A percentile compares a stretch with the other conserved stretches of the same genome.
These are phyloP conservation scores for Cryptococcus sp. DNA, from an alignment of 1,284 basidiomycete species.

Conservation along the genomic window DNA sequence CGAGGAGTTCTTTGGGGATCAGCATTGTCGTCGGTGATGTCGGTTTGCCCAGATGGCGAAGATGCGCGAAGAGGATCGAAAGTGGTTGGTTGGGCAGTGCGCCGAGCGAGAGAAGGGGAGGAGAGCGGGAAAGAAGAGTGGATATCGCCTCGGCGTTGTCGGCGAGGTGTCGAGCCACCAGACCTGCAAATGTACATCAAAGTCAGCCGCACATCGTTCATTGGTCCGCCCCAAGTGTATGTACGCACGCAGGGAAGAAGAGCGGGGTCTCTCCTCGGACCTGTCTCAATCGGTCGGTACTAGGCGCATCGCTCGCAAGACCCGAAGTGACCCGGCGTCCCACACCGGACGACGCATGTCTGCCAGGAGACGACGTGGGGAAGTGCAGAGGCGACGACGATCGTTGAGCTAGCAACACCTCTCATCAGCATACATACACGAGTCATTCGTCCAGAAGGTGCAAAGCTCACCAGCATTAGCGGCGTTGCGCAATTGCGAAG, in stretches of 20 bases:
- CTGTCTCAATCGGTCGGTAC: constrained; percentile 22
- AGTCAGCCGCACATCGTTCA: constrained; percentile 29
- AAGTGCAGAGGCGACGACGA: constrained; percentile 67
- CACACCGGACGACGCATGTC: constrained; percentile 53
- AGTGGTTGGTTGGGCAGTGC: constrained; percentile 19
- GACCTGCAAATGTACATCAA: constrained; percentile 40
- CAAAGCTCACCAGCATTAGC: constrained; percentile 17
- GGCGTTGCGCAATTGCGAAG: constrained; percentile 14
- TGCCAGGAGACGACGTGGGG: constrained; percentile 67
- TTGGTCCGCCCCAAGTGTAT: constrained; percentile 43
- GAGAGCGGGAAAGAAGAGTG: constrained; percentile 72
- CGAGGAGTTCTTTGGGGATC: constrained; percentile 50
- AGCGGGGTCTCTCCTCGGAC: constrained; percentile 45
- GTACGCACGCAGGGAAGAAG: constrained; percentile 53
- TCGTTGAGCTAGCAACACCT: constrained; percentile 53
- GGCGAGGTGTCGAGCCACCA: constrained; percentile 61
- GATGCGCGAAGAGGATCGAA: constrained; percentile 18
- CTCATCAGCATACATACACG: not conserved
- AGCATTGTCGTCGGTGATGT: constrained; percentile 58
- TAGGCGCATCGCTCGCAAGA: constrained; percentile 18
- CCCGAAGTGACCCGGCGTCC: constrained; percentile 14
- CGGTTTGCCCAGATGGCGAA: constrained; percentile 27
- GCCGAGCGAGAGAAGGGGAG: constrained; percentile 56
- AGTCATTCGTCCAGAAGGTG: no score
- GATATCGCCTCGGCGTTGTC: constrained; percentile 76